Evolutionary conservation across 2,329 filamentous ascomycete genomes (phyloP).

Genomic region (Neurospora sp.): DNA sequence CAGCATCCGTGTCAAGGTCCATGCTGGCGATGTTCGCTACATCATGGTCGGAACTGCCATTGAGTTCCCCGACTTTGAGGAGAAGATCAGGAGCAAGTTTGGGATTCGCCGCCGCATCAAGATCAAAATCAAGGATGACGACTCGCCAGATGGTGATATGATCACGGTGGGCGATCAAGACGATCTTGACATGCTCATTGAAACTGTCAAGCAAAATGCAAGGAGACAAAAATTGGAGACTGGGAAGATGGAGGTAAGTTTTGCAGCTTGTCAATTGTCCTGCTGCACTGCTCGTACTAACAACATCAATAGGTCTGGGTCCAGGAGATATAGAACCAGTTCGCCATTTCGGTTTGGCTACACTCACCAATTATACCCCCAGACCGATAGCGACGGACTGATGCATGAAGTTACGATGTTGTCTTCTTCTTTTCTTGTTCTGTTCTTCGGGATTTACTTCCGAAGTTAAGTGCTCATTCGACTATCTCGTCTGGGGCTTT

Average conservation of each 20-base stretch:
- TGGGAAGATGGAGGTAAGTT: slow-evolving; percentile 88
- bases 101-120: slow-evolving; percentile 68
- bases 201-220: slow-evolving; percentile 56
- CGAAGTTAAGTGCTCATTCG: background rate
- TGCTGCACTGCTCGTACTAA: slow-evolving; percentile 12
- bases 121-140: slow-evolving; percentile 81
- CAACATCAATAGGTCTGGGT: slow-evolving; percentile 22
- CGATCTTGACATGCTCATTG: slow-evolving; percentile 81
- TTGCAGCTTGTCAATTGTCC: background rate
- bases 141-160: slow-evolving; percentile 70
- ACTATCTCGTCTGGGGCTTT: background rate
- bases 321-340: slow-evolving; percentile 20
- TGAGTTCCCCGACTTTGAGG: slow-evolving; percentile 67
- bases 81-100: slow-evolving; percentile 80
- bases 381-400: background rate
- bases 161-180: slow-evolving; percentile 97
- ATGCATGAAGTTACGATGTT: background rate
- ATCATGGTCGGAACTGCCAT: slow-evolving; percentile 71
- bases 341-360: background rate
- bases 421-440: background rate
- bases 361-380: background rate
- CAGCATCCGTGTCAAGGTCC: slow-evolving; percentile 85
- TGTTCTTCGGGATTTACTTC: background rate
- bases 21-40: slow-evolving; percentile 83
- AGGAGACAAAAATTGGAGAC: slow-evolving; percentile 68